Evolutionary conservation across 805 yeast species (phyloP).

Genomic region (Saturnispora kantuleensis): DNA sequence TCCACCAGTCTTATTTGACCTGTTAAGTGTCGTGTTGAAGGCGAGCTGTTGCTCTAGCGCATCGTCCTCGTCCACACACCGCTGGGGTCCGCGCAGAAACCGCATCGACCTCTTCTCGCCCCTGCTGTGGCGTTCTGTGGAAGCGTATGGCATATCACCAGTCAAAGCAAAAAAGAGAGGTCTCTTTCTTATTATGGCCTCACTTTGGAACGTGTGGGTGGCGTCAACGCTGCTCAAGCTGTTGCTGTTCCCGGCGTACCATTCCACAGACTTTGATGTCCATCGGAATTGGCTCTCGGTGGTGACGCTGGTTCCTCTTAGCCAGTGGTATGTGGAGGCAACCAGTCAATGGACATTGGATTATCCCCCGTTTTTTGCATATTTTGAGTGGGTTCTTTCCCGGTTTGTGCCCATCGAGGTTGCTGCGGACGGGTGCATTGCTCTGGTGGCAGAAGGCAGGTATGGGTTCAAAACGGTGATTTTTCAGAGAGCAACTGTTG

Average conservation of each 20-base stretch:
- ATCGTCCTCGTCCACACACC: too few relatives aligned
- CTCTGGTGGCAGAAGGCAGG: constrained; percentile 50
- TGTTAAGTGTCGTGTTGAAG: constrained; percentile 18
- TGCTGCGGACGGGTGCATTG: constrained; percentile 66
- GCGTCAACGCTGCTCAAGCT: constrained; percentile 51
- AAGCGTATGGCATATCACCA: too few relatives aligned
- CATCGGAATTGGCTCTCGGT: constrained; percentile 97
- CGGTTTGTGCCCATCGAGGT: constrained; percentile 60
- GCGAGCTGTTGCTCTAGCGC: too few relatives aligned
- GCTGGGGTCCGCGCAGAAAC: too few relatives aligned
- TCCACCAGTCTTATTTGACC: background rate
- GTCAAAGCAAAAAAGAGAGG: too few relatives aligned
- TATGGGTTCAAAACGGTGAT: constrained; percentile 73
- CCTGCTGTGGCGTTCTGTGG: too few relatives aligned
- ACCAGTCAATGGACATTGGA: constrained; percentile 90
- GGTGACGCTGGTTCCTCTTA: constrained; percentile 63
- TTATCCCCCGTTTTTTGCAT: constrained; percentile 96
- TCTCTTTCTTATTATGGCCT: constrained; percentile 14
- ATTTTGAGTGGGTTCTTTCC: constrained; percentile 77
- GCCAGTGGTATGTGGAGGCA: constrained; percentile 73
- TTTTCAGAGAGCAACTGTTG: constrained; percentile 77
- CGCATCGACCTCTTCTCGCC: too few relatives aligned
- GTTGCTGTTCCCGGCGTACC: constrained; percentile 68
- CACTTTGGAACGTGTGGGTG: constrained; percentile 59
- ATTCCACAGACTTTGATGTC: constrained; percentile 94